Percentiles rank a stretch among this genome's conserved stretches.
Conservation (phyloP, 192 early-diverging fungal species). For the Umbelopsis sp. region DNA sequence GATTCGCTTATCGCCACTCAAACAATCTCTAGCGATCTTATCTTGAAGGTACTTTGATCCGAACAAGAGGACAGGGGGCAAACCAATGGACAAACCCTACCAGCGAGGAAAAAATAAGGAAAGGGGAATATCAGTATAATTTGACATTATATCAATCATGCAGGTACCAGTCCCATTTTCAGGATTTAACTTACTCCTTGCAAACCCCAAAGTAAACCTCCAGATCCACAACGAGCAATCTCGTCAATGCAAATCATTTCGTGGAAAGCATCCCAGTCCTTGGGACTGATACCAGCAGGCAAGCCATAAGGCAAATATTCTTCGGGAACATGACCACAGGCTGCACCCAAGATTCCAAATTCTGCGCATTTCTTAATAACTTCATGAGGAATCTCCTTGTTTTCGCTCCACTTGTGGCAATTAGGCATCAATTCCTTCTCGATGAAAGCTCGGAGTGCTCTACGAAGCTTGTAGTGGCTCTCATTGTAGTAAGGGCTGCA, state of each 20-base stretch:
- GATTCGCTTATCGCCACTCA: constrained; percentile 73
- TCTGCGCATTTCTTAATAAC: constrained; percentile 70
- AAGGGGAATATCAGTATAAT: not conserved
- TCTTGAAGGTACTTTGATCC: constrained; percentile 67
- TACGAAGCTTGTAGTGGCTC: constrained; percentile 63
- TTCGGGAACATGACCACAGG: constrained; percentile 56
- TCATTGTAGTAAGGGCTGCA: constrained; percentile 80
- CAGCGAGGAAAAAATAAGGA: not conserved
- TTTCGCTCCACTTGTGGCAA: constrained; percentile 79
- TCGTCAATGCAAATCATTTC: constrained; percentile 81
- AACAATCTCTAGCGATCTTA: constrained; percentile 60
- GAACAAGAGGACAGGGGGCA: constrained; percentile 76
- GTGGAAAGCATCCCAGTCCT: constrained; percentile 73
- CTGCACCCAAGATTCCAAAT: constrained; percentile 66
- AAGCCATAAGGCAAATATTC: constrained; percentile 37
- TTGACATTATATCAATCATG: not conserved
- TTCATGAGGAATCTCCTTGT: constrained; percentile 69
- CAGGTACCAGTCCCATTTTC: too few relatives aligned
- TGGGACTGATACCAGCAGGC: constrained; percentile 50
- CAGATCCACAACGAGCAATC: constrained; percentile 76
- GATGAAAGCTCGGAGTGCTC: constrained; percentile 65
- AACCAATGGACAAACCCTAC: constrained; percentile 52
- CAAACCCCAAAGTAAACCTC: constrained; percentile 81
- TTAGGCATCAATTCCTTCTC: constrained; percentile 81
- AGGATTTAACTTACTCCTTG: constrained; percentile 41